Conservation (phyloP, 2,329 filamentous ascomycete species). For the Phaeosphaeria sp. region DNA sequence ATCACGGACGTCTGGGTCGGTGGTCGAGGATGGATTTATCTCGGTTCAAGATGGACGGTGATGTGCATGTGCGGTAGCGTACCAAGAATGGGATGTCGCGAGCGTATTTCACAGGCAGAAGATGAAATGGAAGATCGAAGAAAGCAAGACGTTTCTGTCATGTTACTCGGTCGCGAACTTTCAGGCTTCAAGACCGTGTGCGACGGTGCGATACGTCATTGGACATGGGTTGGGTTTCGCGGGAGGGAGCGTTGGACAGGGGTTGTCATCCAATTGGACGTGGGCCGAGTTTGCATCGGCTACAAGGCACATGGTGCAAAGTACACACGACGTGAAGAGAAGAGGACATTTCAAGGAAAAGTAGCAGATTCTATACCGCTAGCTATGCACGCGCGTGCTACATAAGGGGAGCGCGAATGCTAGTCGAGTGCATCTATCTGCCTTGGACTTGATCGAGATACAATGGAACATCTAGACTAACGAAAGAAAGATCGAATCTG, state of each 20-base stretch:
- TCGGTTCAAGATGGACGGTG: background rate
- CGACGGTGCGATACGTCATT: conserved; percentile 26
- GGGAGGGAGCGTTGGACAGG: conserved; percentile 7
- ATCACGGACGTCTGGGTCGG: no score
- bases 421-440: no score
- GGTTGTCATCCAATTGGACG: background rate
- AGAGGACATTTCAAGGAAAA: background rate
- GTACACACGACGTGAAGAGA: no score
- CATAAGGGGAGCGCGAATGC: no score
- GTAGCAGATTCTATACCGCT: background rate
- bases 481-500: no score
- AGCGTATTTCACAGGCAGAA: no score
- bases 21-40: no score
- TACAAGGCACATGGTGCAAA: conserved; percentile 1
- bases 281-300: no score
- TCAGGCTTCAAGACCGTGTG: conserved; percentile 12
- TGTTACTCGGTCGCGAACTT: conserved; percentile 1
- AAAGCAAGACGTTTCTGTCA: background rate
- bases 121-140: background rate
- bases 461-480: no score
- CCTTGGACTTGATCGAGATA: no score
- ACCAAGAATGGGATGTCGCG: no score
- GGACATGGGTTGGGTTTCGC: conserved; percentile 15
- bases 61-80: background rate
- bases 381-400: no score